Base-by-base conservation (phyloP, 1,284 basidiomycete species). In the Marasmius sp. region DNA sequence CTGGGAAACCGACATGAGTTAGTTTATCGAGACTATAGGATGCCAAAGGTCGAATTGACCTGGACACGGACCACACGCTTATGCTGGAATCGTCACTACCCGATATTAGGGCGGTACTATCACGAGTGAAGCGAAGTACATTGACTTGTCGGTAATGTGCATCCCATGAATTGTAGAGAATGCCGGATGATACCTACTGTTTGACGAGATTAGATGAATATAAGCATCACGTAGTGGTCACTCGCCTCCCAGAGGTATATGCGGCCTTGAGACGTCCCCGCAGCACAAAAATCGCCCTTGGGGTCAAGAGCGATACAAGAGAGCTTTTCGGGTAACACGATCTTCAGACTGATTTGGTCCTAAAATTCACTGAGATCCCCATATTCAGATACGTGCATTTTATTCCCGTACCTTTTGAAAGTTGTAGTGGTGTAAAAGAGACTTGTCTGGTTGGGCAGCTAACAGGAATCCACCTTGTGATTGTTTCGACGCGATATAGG, bases 161-260 rank as follows among this genome's bases (percentile, higher is more conserved):
- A 66, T 97, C 96, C 85, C 95, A 95, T 0, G 92, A 88, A 63
- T 92, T 87, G 75, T 92, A 91, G 51, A 99, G 81, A 48, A 94
- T 88, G 7, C 97, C 97, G 3, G 95, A 97, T 1, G 91, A 83
- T 68, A 95, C 82, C 93, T 97, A 76, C 8, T 39, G 57, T 64
- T 55, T 60, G 52, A n/a, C 36, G 20, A 47, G 54, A 48, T 37
- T 48, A 59, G 43, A 36, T 16, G 53, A 39, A 38, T 58, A 51
- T 55, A 57, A 51, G 60, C 38, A 47, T 12, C 6, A 38, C 41
- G 60, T 66, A 66, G 60, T 50, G 57, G 33, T 18, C 54, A 80
- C 87, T 69, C 67, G 88, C 94, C 91, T 97, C 95, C 97, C 97
- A 99, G 1, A 99, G 76, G 71, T 95, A 96, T 69, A 98, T 85